A percentile compares a stretch with the other conserved stretches of the same genome.
These are phyloP conservation scores for Bipolaris victoriae DNA, from an alignment of 2,329 filamentous ascomycete genomes.

Conservation along the genomic window DNA sequence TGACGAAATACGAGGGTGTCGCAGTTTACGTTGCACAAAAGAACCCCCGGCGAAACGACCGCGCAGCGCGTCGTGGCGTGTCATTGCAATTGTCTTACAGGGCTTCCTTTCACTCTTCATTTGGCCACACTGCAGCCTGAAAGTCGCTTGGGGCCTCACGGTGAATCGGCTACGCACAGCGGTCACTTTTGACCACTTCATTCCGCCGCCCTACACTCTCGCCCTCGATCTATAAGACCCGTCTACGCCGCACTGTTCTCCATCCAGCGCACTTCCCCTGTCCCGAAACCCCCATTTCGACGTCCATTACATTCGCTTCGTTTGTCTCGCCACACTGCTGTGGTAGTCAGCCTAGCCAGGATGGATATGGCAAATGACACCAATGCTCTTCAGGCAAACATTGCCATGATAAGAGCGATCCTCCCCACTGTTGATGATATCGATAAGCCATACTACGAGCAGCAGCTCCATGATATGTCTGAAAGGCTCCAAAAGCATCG, in stretches of 20 bases:
- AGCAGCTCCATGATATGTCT: slow-evolving; percentile 4
- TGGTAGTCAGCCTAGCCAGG: background rate
- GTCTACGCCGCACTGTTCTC: slow-evolving; percentile 2
- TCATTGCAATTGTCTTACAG: slow-evolving; percentile 13
- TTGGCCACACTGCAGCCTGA: slow-evolving; percentile 13
- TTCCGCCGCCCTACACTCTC: slow-evolving; percentile 1
- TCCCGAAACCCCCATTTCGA: background rate
- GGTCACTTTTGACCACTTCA: slow-evolving; percentile 2
- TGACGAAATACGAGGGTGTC: background rate
- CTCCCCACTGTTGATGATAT: slow-evolving; percentile 3
- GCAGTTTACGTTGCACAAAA: background rate
- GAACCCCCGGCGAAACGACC: background rate
- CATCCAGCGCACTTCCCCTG: background rate
- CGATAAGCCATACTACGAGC: slow-evolving; percentile 10
- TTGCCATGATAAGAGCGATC: slow-evolving; percentile 7
- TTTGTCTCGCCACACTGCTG: background rate
- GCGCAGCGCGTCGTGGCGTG: slow-evolving; percentile 17
- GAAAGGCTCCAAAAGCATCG: background rate
- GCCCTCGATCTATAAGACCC: slow-evolving; percentile 4
- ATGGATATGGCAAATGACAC: slow-evolving; percentile 1
- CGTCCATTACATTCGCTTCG: background rate
- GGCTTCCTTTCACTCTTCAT: slow-evolving; percentile 4
- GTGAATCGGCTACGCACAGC: slow-evolving; percentile 1
- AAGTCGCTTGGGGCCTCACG: slow-evolving; percentile 4
- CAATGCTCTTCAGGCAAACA: slow-evolving; percentile 5